These are phyloP conservation scores for Apium graveolens DNA, from an alignment of 129 eudicot species.

Conservation along the genomic window DNA sequence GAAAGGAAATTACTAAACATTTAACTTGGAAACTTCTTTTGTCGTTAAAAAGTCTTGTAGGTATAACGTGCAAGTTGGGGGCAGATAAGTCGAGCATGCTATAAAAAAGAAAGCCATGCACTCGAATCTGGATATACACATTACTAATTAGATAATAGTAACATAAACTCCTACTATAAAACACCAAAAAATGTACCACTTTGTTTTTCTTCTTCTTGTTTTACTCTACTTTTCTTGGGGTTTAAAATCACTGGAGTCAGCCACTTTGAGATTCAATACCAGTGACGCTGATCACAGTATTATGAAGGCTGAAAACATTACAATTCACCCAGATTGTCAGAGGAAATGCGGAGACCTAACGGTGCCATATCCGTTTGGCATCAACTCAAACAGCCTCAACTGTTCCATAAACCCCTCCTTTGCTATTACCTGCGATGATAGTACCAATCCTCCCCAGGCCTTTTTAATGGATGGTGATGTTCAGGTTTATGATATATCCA, in stretches of 20 bases:
- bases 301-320: not conserved
- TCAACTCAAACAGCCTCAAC: not conserved
- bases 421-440: not conserved
- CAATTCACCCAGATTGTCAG: not conserved
- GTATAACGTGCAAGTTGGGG: no score
- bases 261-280: not conserved
- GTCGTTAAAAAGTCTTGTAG: no score
- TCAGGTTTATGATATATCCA: slow-evolving; percentile 9
- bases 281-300: not conserved
- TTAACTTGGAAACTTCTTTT: no score
- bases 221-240: not conserved
- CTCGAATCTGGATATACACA: not conserved
- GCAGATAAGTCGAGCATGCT: no score
- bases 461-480: not conserved
- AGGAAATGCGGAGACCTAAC: not conserved
- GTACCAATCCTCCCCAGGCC: not conserved
- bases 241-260: not conserved
- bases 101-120: not conserved
- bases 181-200: not conserved
- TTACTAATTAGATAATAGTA: no score
- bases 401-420: not conserved
- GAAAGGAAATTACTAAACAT: no score
- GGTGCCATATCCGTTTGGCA: not conserved
- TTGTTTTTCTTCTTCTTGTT: not conserved
- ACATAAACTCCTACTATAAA: not conserved